Evolutionary conservation across 306 rosid species (phyloP), one percentile per base, ranked within the genome.

Genomic region (Trifolium repens): DNA sequence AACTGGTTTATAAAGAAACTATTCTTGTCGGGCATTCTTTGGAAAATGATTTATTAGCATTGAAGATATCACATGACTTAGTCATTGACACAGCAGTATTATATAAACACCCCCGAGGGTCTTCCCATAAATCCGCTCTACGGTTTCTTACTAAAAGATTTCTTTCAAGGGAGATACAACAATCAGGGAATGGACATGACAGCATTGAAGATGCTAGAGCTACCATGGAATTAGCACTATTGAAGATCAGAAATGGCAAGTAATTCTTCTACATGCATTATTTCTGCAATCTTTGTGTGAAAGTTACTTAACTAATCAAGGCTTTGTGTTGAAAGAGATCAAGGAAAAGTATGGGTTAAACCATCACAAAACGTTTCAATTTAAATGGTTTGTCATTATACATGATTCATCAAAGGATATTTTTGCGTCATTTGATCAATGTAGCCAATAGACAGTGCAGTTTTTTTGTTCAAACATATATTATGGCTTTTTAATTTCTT

Each of bases 161-260:
- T 83, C 96, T 94, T 80, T 89, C 92, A 12, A 78, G 74, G 87
- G 99, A 92, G 85, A 94, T 94, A 78, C 97, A 94, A 39, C 96
- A 90, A 76, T 92, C 96, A 16, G 93, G 66, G 67, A 84, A 80
- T 80, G 99, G 99, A 69, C 99, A 94, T 81, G 96, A 92, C 88
- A 94, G 99, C 82, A 66, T 76, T 75, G 99, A 94, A 83, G 99
- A 94, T 84, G 99, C 99, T 52, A 92, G 91, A 80, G 82, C 99
- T 70, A 82, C 99, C 69, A 61, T 94, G 96, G 96, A 94, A 76
- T 85, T 94, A 78, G 98, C 96, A 46, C 74, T 92, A 19, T 76
- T 92, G 75, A 94, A 94, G 88, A 90, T 94, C 27, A 86, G 55
- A 81, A 77, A 87, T 64, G 99, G 99, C 67, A 80, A 84, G 90